Base-by-base conservation (phyloP, 306 rosid species). In the Cicer pinnatifidum region DNA sequence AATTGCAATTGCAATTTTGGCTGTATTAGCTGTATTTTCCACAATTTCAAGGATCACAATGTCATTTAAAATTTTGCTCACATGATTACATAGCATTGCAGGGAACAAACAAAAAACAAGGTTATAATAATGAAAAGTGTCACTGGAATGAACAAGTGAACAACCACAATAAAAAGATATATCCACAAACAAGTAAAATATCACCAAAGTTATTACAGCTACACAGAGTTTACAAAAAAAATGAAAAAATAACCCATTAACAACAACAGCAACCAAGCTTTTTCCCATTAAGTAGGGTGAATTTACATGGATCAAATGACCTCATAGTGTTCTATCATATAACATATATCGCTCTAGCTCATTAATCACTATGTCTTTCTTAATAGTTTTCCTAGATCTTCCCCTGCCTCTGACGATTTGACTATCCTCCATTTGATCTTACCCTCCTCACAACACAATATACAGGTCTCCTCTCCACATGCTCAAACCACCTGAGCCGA, bases 91-190 rank as follows among this genome's bases (percentile, higher is more conserved):
- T 13, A 35, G 44, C 15, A 37, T 61, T 37, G 44, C 19, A 69
- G 51, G 58, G 58, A 67, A 67, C 33, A 68, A 75, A 80, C 68
- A 54, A 65, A 37, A 38, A n/a, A 38, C 6, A 52, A 78, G 2
- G 9, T 13, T 23, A 51, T 15, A 59, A 17, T 13, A 64, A 37
- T 70, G 43, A 70, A 71, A 3, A 62, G 8, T 54, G 46, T 43
- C 51, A 10, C 20, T 8, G 19, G 35, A 72, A 48, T 16, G 9
- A 39, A 59, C n/a, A 60, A 67, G 23, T 28, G n/a, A 72, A 72
- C 73, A 58, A 35, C 20, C 47, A 71, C 64, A 53, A 15, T 53
- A 53, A 52, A 66, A 57, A 6, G 37, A 9, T 45, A 41, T 58
- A 20, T 23, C 53, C 75, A 61, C 46, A 71, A 12, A 65, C 38